Evolutionary conservation across 2,329 filamentous ascomycete species (phyloP), one percentile per base, ranked within the genome.

Genomic region (Didymella segeticola): DNA sequence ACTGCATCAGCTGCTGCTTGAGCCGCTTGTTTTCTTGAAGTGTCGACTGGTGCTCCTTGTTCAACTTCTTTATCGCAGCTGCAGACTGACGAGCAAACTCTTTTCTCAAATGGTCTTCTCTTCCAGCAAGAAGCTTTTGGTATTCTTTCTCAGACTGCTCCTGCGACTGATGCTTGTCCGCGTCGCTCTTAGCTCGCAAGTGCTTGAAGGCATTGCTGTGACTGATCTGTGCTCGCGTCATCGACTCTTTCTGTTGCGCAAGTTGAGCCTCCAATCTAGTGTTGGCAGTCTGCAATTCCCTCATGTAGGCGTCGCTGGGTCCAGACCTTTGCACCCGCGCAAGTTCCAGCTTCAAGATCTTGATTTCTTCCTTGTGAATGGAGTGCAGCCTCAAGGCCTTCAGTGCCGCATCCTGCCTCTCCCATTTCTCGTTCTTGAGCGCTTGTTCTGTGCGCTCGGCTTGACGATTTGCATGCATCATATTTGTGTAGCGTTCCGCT

Each of bases 361-460:
- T 17, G 15, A 43, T 39, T 7, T 27, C 48, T 1, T 31, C 5
- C 11, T 54, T 49, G 26, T 45, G 45, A 9, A 1, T 14, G 14
- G 9, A 17, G 4, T 25, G 29, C 14, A 34, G 22, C 2, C 10
- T 41, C 3, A 25, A 10, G 2, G 45, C 34, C 27, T 30, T 54
- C 14, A 33, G 15, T 17, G 37, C 11, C 8, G 31, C 41, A n/a
- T 31, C 39, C 8, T 11, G 12, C 20, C 34, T 43, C 19, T 36
- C 46, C 26, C n/a, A 15, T 1, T 5, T 22, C 8, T 48, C 51
- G n/a, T 34, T 38, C 14, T 17, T 23, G 3, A 43, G 27, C 4
- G 39, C 39, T 30, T 25, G 23, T 20, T 49, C 45, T 27, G 45
- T 29, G 11, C 46, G 51, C 29, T 54, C 51, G 6, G 53, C 53